Evolutionary conservation across 148 eudicot species (phyloP).

Genomic region (Amaranthus cruentus): DNA sequence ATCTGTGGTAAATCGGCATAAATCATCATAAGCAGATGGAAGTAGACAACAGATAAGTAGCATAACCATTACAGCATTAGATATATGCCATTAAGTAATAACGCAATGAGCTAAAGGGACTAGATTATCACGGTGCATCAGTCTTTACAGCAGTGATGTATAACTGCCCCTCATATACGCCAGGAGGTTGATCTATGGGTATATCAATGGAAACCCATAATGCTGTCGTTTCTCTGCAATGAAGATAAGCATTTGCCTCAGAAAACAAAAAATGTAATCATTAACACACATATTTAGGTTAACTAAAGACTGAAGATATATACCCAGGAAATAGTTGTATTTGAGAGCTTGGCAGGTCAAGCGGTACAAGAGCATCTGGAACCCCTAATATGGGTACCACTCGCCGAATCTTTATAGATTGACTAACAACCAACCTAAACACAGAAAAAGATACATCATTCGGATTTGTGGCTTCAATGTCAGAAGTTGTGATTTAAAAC

Average conservation of each 20-base stretch:
- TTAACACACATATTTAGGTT: not conserved
- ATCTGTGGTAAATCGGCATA: slow-evolving; percentile 51
- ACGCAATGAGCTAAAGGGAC: slow-evolving; percentile 33
- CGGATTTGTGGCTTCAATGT: not conserved
- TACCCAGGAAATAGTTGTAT: slow-evolving; percentile 80
- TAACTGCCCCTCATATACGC: slow-evolving; percentile 87
- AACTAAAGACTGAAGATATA: slow-evolving; percentile 5
- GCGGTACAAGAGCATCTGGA: slow-evolving; percentile 99
- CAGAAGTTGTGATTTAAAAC: not conserved
- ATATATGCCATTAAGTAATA: slow-evolving; percentile 5
- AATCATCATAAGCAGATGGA: slow-evolving; percentile 14
- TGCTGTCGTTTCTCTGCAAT: slow-evolving; percentile 83
- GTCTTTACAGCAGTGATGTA: slow-evolving; percentile 68
- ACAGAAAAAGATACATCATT: slow-evolving; percentile 12
- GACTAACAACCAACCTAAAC: slow-evolving; percentile 65
- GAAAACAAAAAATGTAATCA: slow-evolving; percentile 10
- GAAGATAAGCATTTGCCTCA: slow-evolving; percentile 23
- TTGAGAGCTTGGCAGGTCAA: slow-evolving; percentile 70
- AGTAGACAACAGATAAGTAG: not conserved
- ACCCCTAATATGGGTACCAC: slow-evolving; percentile 90
- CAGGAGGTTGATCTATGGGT: slow-evolving; percentile 68
- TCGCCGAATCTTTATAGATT: slow-evolving; percentile 65
- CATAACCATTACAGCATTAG: slow-evolving; percentile 3
- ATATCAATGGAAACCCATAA: slow-evolving; percentile 87
- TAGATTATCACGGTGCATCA: slow-evolving; percentile 67